phyloP scores from a whole-genome alignment of 2,329 filamentous ascomycete genomes.

The Botrytis tulipae region DNA sequence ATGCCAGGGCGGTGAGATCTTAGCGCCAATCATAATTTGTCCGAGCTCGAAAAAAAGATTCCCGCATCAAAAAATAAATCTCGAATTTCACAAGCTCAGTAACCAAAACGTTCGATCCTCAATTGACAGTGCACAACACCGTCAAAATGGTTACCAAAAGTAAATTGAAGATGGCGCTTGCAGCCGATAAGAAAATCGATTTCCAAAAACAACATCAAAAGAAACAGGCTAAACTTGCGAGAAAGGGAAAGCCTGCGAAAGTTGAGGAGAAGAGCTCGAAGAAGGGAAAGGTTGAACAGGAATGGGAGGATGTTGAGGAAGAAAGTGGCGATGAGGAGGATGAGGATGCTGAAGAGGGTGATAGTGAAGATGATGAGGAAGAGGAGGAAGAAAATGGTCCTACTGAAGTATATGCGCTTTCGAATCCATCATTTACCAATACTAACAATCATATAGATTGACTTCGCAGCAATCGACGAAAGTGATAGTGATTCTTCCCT shows the following conservation, averaged over 20 bases:
- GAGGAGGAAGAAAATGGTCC: constrained; percentile 24
- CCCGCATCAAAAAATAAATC: constrained; percentile 24
- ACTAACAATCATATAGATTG: constrained; percentile 42
- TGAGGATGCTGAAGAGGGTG: constrained; percentile 30
- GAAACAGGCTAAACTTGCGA: constrained; percentile 41
- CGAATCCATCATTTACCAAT: neutral
- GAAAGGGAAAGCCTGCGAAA: constrained; percentile 49
- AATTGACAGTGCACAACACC: constrained; percentile 21
- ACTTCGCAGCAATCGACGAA: constrained; percentile 57
- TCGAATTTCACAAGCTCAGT: constrained; percentile 16
- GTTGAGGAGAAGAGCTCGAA: constrained; percentile 43
- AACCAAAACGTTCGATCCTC: constrained; percentile 6
- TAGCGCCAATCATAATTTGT: constrained; percentile 13
- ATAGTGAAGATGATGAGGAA: constrained; percentile 40
- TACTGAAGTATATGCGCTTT: constrained; percentile 29
- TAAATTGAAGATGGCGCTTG: constrained; percentile 54
- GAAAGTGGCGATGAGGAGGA: constrained; percentile 38
- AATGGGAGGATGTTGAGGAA: constrained; percentile 45
- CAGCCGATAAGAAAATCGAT: constrained; percentile 54
- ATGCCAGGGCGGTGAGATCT: constrained; percentile 15
- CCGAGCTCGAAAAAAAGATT: constrained; percentile 22
- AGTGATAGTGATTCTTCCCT: constrained; percentile 57
- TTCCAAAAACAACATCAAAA: constrained; percentile 47
- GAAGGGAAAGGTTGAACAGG: constrained; percentile 50
- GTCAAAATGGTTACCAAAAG: constrained; percentile 40